A percentile compares a stretch with the other conserved stretches of the same genome.
Evolutionary conservation across 495 filamentous ascomycete species (phyloP).

Genomic region (Neurospora discreta): DNA sequence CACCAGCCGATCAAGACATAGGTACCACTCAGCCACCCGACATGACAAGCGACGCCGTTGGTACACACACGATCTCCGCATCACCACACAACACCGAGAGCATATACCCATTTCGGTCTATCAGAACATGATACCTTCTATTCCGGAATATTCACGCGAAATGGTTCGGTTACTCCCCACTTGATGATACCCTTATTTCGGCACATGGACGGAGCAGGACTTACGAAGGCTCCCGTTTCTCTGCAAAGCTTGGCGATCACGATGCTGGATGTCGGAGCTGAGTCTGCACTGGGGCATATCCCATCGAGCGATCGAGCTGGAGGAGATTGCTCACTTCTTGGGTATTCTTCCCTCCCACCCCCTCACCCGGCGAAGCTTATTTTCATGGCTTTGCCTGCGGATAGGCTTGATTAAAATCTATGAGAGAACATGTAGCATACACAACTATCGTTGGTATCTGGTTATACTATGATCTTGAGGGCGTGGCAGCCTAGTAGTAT

Average conservation of each 20-base stretch:
- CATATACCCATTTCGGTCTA: background rate
- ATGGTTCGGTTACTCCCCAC: background rate
- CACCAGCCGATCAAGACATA: background rate
- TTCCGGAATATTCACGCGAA: background rate
- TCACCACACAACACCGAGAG: background rate
- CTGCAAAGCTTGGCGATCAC: too few relatives aligned
- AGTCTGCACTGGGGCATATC: background rate
- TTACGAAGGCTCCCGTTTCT: background rate
- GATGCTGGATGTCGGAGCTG: background rate
- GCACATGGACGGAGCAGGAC: background rate
- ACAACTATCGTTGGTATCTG: too few relatives aligned
- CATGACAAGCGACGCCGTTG: background rate
- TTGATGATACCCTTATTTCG: background rate
- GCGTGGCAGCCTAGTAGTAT: too few relatives aligned
- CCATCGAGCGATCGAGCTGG: background rate
- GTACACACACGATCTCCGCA: background rate
- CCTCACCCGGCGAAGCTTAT: too few relatives aligned
- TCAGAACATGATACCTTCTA: background rate
- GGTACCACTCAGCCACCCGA: too few relatives aligned
- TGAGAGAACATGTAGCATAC: too few relatives aligned
- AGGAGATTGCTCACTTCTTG: background rate
- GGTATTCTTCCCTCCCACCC: too few relatives aligned
- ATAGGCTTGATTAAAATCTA: too few relatives aligned
- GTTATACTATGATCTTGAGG: too few relatives aligned
- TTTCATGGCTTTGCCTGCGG: too few relatives aligned